Evolutionary conservation across 169 alveolate species (phyloP).

Genomic region (Besnoitia besnoiti): DNA sequence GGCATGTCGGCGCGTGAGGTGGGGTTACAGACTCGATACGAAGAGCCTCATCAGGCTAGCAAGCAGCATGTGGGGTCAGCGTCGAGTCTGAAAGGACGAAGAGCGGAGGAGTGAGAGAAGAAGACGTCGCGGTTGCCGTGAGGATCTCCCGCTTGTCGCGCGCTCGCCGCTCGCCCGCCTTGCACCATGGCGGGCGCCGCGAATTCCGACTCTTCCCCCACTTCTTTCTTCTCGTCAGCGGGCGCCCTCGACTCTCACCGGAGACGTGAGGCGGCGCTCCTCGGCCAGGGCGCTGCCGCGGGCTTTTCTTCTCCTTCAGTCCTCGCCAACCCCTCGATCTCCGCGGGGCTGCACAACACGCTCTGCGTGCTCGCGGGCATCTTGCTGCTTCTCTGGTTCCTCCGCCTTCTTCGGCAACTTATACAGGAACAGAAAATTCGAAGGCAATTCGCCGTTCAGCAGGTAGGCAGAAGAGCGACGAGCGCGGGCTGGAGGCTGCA

Average conservation of each 20-base stretch:
- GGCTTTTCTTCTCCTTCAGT: not conserved
- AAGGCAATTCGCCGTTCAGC: constrained; percentile 13
- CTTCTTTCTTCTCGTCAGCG: no score
- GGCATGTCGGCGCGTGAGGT: no score
- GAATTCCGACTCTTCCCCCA: not conserved
- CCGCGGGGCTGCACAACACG: constrained; percentile 23
- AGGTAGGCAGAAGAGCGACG: not conserved
- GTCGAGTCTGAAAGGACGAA: no score
- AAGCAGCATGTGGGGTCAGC: no score
- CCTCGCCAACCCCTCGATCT: not conserved
- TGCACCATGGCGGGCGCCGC: not conserved
- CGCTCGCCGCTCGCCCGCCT: no score
- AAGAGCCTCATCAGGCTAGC: no score
- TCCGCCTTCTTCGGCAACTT: not conserved
- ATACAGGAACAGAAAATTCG: not conserved
- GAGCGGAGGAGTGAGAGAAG: no score
- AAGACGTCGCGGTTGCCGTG: no score
- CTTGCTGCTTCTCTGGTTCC: constrained; percentile 6
- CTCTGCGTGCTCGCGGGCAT: constrained; percentile 24
- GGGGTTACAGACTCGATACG: no score
- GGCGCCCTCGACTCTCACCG: no score
- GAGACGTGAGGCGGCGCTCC: no score
- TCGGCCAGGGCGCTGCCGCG: not conserved
- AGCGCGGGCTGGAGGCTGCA: not conserved
- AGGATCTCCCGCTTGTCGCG: no score